Evolutionary conservation across 352 stramenopile species (phyloP).

Genomic region (Phytophthora macrochlamydospora): DNA sequence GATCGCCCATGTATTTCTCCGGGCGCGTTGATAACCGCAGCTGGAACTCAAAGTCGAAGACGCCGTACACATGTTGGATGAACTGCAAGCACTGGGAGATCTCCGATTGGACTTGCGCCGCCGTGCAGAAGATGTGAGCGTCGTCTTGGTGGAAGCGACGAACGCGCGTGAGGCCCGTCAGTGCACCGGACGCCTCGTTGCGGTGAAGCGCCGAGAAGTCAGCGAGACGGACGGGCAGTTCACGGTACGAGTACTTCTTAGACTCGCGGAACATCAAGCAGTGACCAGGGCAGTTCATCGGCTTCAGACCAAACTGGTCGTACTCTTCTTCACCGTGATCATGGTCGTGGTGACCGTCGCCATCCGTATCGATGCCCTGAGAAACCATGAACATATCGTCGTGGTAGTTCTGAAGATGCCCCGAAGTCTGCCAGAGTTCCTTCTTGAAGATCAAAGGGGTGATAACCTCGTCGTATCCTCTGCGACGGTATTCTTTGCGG

Average conservation of each 20-base stretch:
- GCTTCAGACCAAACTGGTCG: slow-evolving; percentile 97
- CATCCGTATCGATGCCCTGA: slow-evolving; percentile 57
- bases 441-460: slow-evolving; percentile 98
- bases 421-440: slow-evolving; percentile 97
- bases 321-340: slow-evolving; percentile 38
- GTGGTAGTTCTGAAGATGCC: slow-evolving; percentile 97
- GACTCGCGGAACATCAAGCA: slow-evolving; percentile 97
- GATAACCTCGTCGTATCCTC: slow-evolving; percentile 97
- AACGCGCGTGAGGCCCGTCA: slow-evolving; percentile 96
- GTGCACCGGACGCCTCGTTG: slow-evolving; percentile 95
- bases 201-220: slow-evolving; percentile 96
- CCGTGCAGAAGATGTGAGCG: slow-evolving; percentile 98
- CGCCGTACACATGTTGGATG: slow-evolving; percentile 93
- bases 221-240: slow-evolving; percentile 93
- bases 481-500: slow-evolving; percentile 81
- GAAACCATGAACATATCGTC: slow-evolving; percentile 96
- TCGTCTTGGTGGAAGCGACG: slow-evolving; percentile 99
- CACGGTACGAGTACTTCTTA: slow-evolving; percentile 94
- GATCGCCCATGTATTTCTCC: slow-evolving; percentile 94
- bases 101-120: slow-evolving; percentile 95
- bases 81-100: slow-evolving; percentile 95
- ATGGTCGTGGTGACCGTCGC: slow-evolving; percentile 33
- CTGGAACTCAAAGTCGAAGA: slow-evolving; percentile 97
- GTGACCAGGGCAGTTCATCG: slow-evolving; percentile 99
- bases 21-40: slow-evolving; percentile 93